These are phyloP conservation scores for Yamadazyma philogaea DNA, from an alignment of 805 yeast genomes.

Conservation along the genomic window DNA sequence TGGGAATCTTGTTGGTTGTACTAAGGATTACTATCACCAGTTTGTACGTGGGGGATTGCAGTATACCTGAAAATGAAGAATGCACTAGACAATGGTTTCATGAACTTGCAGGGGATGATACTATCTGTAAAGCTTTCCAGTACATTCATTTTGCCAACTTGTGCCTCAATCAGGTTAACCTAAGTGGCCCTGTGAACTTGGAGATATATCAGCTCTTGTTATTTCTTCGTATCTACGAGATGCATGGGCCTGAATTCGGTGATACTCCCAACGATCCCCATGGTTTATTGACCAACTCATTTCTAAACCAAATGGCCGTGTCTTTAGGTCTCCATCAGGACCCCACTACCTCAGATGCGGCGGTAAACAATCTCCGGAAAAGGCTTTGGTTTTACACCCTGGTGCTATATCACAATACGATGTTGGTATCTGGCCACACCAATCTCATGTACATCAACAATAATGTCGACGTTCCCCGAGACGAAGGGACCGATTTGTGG, in stretches of 20 bases:
- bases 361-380: conserved; percentile 18
- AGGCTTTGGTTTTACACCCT: conserved; percentile 19
- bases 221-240: conserved; percentile 48
- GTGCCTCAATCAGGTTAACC: conserved; percentile 32
- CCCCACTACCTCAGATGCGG: conserved; percentile 22
- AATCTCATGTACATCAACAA: background rate
- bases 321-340: conserved; percentile 39
- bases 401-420: background rate
- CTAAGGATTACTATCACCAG: conserved; percentile 22
- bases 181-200: conserved; percentile 40
- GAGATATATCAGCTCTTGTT: conserved; percentile 53
- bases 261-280: conserved; percentile 58
- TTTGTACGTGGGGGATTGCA: background rate
- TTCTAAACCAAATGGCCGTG: conserved; percentile 36
- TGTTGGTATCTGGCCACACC: background rate
- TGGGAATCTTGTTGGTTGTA: conserved; percentile 34
- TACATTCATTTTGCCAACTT: conserved; percentile 9
- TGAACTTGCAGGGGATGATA: background rate
- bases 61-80: background rate
- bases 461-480: background rate
- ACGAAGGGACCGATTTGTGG: background rate
- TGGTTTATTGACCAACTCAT: conserved; percentile 49
- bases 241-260: conserved; percentile 51
- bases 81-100: background rate
- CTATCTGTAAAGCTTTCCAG: conserved; percentile 11